Conservation (phyloP, 495 filamentous ascomycete species). For the Bryoglossum gracile region DNA sequence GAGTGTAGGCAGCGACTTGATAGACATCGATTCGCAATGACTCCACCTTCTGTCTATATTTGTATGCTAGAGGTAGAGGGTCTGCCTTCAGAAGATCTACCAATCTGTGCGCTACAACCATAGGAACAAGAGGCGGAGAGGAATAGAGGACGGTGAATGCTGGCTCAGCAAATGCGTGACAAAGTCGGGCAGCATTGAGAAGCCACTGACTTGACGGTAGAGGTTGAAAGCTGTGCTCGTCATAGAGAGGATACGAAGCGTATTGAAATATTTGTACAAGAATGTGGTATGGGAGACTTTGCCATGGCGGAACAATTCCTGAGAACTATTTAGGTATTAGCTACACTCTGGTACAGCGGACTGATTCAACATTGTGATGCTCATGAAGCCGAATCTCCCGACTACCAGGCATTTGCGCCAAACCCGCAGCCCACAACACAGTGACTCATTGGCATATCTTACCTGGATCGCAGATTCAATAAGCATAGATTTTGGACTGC, state of each 20-base stretch:
- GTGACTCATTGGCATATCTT: background rate
- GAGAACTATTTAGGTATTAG: background rate
- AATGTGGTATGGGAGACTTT: conserved; percentile 63
- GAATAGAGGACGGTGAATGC: conserved; percentile 68
- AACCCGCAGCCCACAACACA: too few species aligned
- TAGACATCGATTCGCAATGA: conserved; percentile 59
- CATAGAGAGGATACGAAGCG: conserved; percentile 54
- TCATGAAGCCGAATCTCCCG: too few species aligned
- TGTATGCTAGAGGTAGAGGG: conserved; percentile 35
- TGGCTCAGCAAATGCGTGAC: conserved; percentile 62
- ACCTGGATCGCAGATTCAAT: background rate
- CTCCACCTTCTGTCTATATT: conserved; percentile 62
- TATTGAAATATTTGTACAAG: conserved; percentile 60
- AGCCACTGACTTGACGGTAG: conserved; percentile 51
- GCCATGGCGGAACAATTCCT: conserved; percentile 54
- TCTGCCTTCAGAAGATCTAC: conserved; percentile 29
- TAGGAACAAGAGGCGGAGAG: conserved; percentile 53
- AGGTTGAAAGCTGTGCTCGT: conserved; percentile 32
- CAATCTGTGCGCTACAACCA: conserved; percentile 37
- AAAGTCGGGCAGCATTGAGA: conserved; percentile 49
- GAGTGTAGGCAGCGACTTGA: conserved; percentile 27
- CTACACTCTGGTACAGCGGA: too few species aligned
- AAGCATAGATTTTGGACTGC: background rate
- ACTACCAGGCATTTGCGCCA: too few species aligned
- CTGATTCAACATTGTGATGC: too few species aligned